Base-by-base conservation (phyloP, 176 grass and related monocot species). In the Musa beccarii region DNA sequence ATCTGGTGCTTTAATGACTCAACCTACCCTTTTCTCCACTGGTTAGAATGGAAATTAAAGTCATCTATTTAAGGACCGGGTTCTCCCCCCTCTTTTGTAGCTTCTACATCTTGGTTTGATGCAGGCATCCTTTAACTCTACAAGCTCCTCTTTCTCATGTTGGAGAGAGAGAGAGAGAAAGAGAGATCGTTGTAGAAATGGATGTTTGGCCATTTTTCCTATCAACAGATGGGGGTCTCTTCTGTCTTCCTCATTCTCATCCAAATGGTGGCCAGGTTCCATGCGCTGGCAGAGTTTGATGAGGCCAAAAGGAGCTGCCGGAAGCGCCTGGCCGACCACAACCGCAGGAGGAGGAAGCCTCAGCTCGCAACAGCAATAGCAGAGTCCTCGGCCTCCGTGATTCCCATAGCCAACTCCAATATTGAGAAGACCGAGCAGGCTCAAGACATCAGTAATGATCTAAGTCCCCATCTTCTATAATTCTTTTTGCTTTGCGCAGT, bases 301-400 rank as follows among this genome's bases (percentile, higher is more conserved):
- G 86, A 92, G 76, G 79, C 82, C 52, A 92, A 92, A 66, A 83
- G 90, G 63, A 92, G 84, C 86, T 92, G 90, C 82, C 54, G 86
- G 81, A 89, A 86, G 84, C 84, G 90, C 69, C 84, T 87, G 12
- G 86, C 90, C 2, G 90, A 92, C 86, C 84, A 92, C 90, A 92
- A 92, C 86, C 86, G 90, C 68, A 87, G 90, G 76, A 77, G 90
- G 76, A 76, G 90, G 84, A 92, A 89, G 90, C 90, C 86, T 55
- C 77, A 79, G 0, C 52, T 43, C 29, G n/a, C 51, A 34, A 6
- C 29, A 50, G 3, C 49, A 62, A 28, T 59, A 29, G 11, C 59
- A 75, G 12, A 50, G 8, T 69, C 28, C 2, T 50, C 67, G 6
- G 13, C 12, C 29, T 49, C 25, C 14, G 49, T 43, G 17, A 59